Percentiles rank a stretch among this genome's conserved stretches.
Evolutionary conservation across 2,329 filamentous ascomycete genomes (phyloP).

Genomic region (Pseudogymnoascus sp.): DNA sequence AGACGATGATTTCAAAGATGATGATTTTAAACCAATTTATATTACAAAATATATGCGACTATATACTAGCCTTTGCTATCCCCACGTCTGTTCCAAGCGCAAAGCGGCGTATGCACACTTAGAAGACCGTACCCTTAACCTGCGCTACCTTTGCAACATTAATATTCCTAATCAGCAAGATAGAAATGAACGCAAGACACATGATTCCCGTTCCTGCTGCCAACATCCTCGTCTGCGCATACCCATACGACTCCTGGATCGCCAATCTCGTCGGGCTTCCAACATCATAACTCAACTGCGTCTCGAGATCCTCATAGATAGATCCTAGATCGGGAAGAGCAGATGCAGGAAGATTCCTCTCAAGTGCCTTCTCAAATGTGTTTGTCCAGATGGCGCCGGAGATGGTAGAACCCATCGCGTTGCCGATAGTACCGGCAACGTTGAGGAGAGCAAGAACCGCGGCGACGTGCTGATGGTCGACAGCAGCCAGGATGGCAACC

Average conservation of each 20-base stretch:
- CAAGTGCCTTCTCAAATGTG: slow-evolving; percentile 47
- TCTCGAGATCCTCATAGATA: slow-evolving; percentile 47
- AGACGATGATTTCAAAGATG: background rate
- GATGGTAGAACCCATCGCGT: slow-evolving; percentile 52
- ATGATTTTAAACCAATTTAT: background rate
- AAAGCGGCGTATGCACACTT: background rate
- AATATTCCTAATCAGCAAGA: slow-evolving; percentile 40
- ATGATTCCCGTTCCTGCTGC: slow-evolving; percentile 43
- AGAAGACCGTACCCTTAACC: slow-evolving; percentile 34
- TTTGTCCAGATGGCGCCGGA: slow-evolving; percentile 59
- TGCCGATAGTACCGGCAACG: slow-evolving; percentile 53
- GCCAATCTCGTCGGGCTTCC: slow-evolving; percentile 39
- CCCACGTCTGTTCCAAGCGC: background rate
- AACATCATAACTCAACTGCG: slow-evolving; percentile 43
- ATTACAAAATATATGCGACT: background rate
- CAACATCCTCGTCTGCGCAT: slow-evolving; percentile 44
- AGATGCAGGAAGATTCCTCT: slow-evolving; percentile 41
- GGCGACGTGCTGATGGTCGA: slow-evolving; percentile 52
- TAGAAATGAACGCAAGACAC: slow-evolving; percentile 33
- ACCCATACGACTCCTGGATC: slow-evolving; percentile 53
- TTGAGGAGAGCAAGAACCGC: slow-evolving; percentile 52
- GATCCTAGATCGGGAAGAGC: slow-evolving; percentile 32
- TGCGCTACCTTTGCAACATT: slow-evolving; percentile 39
- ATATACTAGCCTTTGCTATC: background rate
- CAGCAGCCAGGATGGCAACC: slow-evolving; percentile 49